Evolutionary conservation across 2,329 filamentous ascomycete species (phyloP), one percentile per base, ranked within the genome.

Genomic region (Myriangium duriaei): DNA sequence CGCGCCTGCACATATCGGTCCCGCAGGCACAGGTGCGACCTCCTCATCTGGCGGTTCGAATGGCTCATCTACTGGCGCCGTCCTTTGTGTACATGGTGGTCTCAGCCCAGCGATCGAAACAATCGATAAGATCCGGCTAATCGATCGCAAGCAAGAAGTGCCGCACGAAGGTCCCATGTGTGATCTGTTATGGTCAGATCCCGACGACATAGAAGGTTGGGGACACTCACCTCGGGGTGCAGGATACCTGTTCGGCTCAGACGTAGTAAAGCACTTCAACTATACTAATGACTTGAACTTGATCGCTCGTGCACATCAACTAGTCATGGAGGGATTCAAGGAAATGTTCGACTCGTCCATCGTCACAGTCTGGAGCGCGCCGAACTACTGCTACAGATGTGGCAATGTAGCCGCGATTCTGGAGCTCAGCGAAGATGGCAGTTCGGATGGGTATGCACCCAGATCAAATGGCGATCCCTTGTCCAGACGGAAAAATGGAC

Each of bases 281-380:
- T 80, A 95, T 60, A 75, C 78, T 41, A 98, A 98, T 58, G 84
- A 94, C 54, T 71, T 98, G 17, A 85, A 80, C 14, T 71, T 98
- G 37, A 91, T 98, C 47, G 91, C 88, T 12, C 76, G 91, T 39
- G 91, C 91, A 1, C 91, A 98, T 56, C 91, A 98, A 59, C 76
- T 98, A 14, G 91, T 98, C 47, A 98, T 96, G 91, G 91, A 98
- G 58, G 91, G 91, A 0, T 98, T 95, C 61, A 96, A 96, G 63
- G 91, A 96, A 58, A 96, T 96, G 87, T 98, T 96, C 54, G 85
- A 94, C 55, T 81, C 78, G 11, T 84, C 79, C 33, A 95, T 98
- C 46, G 91, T 96, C 30, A 98, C 91, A 0, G 91, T 98, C n/a
- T 98, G 91, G 66, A 62, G 86, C 57, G 91, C 91, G 4, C 91